Base-by-base conservation (phyloP, 306 rosid genomes). In the Rubus idaeus region DNA sequence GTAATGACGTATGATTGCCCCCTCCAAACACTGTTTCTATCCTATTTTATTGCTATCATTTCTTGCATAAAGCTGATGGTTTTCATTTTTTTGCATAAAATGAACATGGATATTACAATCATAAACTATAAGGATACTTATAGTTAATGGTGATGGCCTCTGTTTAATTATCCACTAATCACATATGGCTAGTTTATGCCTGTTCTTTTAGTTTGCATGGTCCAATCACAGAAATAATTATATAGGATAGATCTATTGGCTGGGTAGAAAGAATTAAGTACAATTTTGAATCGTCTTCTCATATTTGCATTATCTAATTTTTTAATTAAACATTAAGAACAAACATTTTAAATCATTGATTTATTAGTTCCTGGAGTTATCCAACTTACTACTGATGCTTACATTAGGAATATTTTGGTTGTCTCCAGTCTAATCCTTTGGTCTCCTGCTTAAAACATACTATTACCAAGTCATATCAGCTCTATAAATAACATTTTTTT, bases 1-100 rank as follows among this genome's bases (percentile, higher is more conserved):
- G 89, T 92, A 14, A 85, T 92, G 91, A 82, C 88, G 99, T 95
- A 90, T 61, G 94, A 64, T 39, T 8, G 7, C 46, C 46, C 46
- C 5, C 2, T 8, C 21, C 41, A 17, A 46, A 64, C 52, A 16
- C 30, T 0, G 5, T 6, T 73, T 58, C 77, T 42, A 13, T 40
- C 6, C 1, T 55, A 4, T 30, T 35, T 57, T 9, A 62, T 5
- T 26, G 40, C 41, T 13, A 13, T 35, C 66, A 11, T 61, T 4
- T 26, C 18, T 61, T 61, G 66, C 39, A 60, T 16, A 52, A 52
- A 17, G n/a, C 57, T 17, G 7, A 52, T 52, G 57, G 21, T 6
- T 18, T 2, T 52, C 57, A 51, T 23, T 21, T 60, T 60, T 60
- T 1, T 11, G 8, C 40, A 21, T 26, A 21, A 21, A 60, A 23